These are phyloP conservation scores for Amylocarpus encephaloides DNA, from an alignment of 2,329 filamentous ascomycete genomes.

Conservation along the genomic window DNA sequence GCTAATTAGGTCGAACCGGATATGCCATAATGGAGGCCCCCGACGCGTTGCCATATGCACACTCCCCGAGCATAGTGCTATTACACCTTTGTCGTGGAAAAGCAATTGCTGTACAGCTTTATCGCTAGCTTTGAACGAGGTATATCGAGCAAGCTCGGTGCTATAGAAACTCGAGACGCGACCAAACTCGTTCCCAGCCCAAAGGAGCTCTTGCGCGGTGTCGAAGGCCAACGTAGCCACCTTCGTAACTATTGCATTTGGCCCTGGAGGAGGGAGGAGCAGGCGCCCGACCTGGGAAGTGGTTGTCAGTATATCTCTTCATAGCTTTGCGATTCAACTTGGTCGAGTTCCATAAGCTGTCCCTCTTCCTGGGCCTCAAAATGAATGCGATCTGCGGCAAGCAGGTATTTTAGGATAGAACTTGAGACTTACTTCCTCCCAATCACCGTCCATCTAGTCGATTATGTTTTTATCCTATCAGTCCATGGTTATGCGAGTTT, in stretches of 20 bases:
- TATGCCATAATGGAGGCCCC: constrained; percentile 82
- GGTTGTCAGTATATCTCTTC: constrained; percentile 12
- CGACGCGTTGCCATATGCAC: constrained; percentile 83
- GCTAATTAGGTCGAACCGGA: constrained; percentile 47
- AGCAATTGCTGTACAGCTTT: constrained; percentile 81
- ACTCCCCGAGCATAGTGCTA: constrained; percentile 75
- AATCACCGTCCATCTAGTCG: constrained; percentile 55
- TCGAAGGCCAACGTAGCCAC: constrained; percentile 84
- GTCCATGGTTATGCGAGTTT: constrained; percentile 15
- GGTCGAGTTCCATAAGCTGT: constrained; percentile 14
- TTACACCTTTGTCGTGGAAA: constrained; percentile 83
- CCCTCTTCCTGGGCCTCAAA: constrained; percentile 8
- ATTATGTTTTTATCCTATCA: constrained; percentile 14
- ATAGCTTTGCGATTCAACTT: constrained; percentile 4
- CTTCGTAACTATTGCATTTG: constrained; percentile 52
- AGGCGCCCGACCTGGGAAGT: constrained; percentile 67
- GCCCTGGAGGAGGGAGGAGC: constrained; percentile 69
- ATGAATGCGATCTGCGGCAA: background rate
- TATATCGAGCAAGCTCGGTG: constrained; percentile 79
- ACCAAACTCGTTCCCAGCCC: constrained; percentile 84
- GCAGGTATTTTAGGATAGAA: constrained; percentile 5
- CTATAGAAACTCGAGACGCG: constrained; percentile 85
- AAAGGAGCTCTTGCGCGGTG: constrained; percentile 79
- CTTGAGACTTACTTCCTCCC: constrained; percentile 53
- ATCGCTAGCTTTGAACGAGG: constrained; percentile 75